Percentiles rank a stretch among this genome's conserved stretches.
Conservation (phyloP, 169 alveolate species). For the Plasmodium gallinaceum region DNA sequence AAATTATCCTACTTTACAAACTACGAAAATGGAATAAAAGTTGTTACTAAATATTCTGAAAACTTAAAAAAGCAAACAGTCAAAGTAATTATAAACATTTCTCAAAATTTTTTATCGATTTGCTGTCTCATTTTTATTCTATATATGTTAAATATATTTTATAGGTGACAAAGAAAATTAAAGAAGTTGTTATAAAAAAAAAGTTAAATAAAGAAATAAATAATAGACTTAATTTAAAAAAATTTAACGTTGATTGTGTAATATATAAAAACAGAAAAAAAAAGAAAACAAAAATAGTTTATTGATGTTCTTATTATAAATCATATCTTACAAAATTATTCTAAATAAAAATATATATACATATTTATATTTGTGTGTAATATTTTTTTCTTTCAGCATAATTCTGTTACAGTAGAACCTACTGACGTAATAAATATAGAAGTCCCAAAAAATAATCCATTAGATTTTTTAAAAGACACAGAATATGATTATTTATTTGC, state of each 20-base stretch:
- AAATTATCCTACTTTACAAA: constrained; percentile 80
- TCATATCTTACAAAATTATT: constrained; percentile 35
- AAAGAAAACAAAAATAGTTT: constrained; percentile 81
- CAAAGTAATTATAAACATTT: constrained; percentile 77
- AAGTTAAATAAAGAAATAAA: constrained; percentile 81
- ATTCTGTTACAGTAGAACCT: constrained; percentile 70
- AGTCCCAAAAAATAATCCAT: constrained; percentile 76
- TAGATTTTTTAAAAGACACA: constrained; percentile 76
- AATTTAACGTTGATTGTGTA: constrained; percentile 80
- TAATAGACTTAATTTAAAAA: constrained; percentile 78
- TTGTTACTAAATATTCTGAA: constrained; percentile 84
- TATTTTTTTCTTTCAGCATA: constrained; percentile 49
- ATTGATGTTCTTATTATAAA: background rate
- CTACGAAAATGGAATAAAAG: constrained; percentile 85
- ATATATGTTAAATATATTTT: background rate
- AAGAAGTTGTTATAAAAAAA: constrained; percentile 80
- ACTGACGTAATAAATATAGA: constrained; percentile 83
- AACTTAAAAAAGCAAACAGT: constrained; percentile 86
- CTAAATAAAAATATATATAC: constrained; percentile 37
- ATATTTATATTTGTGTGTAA: constrained; percentile 20
- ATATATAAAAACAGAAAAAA: constrained; percentile 50
- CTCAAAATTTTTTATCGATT: background rate
- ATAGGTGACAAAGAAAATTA: constrained; percentile 85
- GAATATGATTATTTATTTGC: constrained; percentile 74
- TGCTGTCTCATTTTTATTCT: background rate